Evolutionary conservation across 257 asterid genomes (phyloP).

Genomic region (Plectranthus barbatus): DNA sequence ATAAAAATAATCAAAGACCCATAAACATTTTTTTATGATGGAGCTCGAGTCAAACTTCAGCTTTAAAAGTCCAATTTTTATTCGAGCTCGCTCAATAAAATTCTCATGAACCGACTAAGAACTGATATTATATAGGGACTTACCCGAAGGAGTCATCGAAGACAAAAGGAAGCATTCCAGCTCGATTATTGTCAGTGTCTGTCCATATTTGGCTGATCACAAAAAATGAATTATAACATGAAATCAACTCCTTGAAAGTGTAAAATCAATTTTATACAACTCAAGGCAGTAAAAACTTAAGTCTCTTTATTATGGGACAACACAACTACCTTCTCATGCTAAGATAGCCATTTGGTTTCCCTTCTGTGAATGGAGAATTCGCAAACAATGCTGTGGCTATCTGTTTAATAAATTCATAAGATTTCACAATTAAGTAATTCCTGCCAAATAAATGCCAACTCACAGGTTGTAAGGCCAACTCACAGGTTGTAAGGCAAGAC

Average conservation of each 20-base stretch:
- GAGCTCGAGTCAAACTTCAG: too few relatives aligned
- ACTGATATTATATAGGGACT: constrained; percentile 14
- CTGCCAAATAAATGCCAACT: constrained; percentile 22
- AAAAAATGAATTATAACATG: constrained; percentile 4
- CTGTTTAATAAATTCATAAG: constrained; percentile 47
- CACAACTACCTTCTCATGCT: constrained; percentile 86
- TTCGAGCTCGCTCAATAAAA: too few relatives aligned
- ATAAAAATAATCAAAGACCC: too few relatives aligned
- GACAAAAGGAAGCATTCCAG: constrained; percentile 99
- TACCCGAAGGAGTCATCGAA: constrained; percentile 97
- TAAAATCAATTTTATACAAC: constrained; percentile 8
- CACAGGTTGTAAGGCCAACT: constrained; percentile 80
- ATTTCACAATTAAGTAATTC: constrained; percentile 9
- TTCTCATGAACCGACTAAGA: not conserved
- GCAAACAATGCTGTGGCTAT: constrained; percentile 97
- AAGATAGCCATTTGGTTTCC: constrained; percentile 87
- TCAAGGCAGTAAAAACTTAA: constrained; percentile 7
- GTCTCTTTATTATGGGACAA: not conserved
- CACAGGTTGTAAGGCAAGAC: constrained; percentile 95
- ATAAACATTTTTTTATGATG: too few relatives aligned
- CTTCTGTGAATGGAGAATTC: constrained; percentile 95
- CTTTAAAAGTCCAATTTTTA: too few relatives aligned
- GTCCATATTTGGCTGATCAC: constrained; percentile 91
- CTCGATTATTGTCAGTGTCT: constrained; percentile 82
- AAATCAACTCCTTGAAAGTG: constrained; percentile 8